Evolutionary conservation across 768 basidiomycete species (phyloP), one percentile per base, ranked within the genome.

Genomic region (Psilocybe tampanensis): DNA sequence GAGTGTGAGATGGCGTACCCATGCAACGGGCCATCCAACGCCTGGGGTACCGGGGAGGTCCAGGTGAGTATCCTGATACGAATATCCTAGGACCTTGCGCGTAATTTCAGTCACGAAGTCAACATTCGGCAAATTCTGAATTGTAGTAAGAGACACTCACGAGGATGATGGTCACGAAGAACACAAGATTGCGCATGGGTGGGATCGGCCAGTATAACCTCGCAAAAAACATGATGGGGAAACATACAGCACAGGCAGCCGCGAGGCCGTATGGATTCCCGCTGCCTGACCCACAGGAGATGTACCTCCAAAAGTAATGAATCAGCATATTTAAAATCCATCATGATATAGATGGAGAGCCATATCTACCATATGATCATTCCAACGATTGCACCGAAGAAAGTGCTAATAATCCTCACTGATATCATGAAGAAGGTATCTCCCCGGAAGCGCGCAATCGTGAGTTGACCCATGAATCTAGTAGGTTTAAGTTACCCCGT

Each of bases 391-490:
- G 84, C 84, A 7, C 90, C 90, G 22, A 79, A 68, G 56, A 90
- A 87, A 0, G 90, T 92, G 47, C 83, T 83, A 4, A 80, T 34
- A 21, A 90, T 77, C 54, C 90, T 80, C 0, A 82, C 76, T 4
- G 84, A 71, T 13, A 90, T 76, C 2, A 82, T 86, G 56, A 88
- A 88, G 0, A 82, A 79, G 0, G 90, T 93, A 52, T 93, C 90
- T 1, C 90, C 90, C 41, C 86, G 79, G 64, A 90, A 92, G 17
- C 89, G 82, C 8, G 86, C 75, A 0, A 90, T 69, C 0, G 88
- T 88, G 7, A 90, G 72, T 62, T 92, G 90, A 0, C 83, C 89
- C 86, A 92, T 90, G 65, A 91, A 79, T n/a, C n/a, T n/a, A n/a
- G n/a, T n/a, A n/a, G n/a, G n/a, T n/a, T n/a, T n/a, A n/a, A n/a